A percentile compares a stretch with the other conserved stretches of the same genome.
phyloP scores from a whole-genome alignment of 1,284 basidiomycete species.

The Pseudozyma pruni region DNA sequence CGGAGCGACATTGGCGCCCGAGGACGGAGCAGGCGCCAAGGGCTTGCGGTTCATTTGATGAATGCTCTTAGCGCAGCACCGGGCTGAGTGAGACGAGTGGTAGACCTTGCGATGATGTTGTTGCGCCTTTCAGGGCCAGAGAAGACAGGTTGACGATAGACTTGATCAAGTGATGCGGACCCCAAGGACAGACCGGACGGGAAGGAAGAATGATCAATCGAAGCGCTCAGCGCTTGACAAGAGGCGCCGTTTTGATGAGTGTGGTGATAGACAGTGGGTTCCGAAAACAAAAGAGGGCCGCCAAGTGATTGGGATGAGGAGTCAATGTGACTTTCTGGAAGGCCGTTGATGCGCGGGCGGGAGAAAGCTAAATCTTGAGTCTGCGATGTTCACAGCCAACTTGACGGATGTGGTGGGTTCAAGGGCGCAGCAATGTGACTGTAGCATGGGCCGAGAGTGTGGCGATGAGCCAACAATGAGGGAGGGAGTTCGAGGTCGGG shows the following conservation, averaged over 20 bases:
- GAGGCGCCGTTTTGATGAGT: constrained; percentile 6
- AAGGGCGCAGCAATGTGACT: constrained; percentile 21
- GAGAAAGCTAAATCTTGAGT: constrained; percentile 25
- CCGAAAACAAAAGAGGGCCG: not conserved
- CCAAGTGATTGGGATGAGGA: constrained; percentile 3
- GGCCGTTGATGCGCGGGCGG: constrained; percentile 9
- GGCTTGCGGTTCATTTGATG: constrained; percentile 34
- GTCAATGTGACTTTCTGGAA: constrained; percentile 27
- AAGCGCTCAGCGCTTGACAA: not conserved
- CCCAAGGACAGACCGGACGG: too few species aligned
- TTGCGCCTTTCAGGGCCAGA: not conserved
- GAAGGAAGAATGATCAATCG: constrained; percentile 6
- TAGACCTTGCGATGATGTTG: constrained; percentile 15
- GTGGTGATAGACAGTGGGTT: constrained; percentile 11
- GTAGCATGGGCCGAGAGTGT: constrained; percentile 14
- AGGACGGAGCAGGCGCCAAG: constrained; percentile 23
- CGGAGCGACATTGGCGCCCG: constrained; percentile 36
- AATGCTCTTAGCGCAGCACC: not conserved
- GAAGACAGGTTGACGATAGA: too few species aligned
- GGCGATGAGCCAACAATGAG: constrained; percentile 10
- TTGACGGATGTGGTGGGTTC: constrained; percentile 20
- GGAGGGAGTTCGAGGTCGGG: not conserved
- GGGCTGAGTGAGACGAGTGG: constrained; percentile 1
- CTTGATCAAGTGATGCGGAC: too few species aligned
- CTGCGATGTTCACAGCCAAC: not conserved